Evolutionary conservation across 345 rosid species (phyloP), one percentile per base, ranked within the genome.

Genomic region (Noccaea bulbosa): DNA sequence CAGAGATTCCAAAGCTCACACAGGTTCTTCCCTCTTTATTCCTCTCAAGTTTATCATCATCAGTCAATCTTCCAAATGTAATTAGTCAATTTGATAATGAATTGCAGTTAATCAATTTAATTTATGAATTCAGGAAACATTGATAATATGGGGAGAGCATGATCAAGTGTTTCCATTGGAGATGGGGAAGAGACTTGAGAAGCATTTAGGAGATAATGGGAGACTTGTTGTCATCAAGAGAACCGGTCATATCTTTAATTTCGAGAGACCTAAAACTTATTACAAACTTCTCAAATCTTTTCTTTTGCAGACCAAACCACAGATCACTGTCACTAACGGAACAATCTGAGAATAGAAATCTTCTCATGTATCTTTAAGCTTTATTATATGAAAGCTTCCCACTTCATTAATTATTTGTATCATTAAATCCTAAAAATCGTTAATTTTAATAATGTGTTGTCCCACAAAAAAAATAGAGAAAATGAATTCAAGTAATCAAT

Each of bases 91-190:
- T n/a, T 7, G 2, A 8, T 24, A 1, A 24, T 3, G 27, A 24
- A 24, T 24, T 24, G 27, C 2, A 24, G 2, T 24, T 24, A 24
- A 24, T 24, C 30, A 27, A 0, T 27, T 5, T 16, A 4, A 51
- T 54, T 34, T 34, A 7, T n/a, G 15, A 15, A 47, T 63, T 73
- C 81, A 90, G 96, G 91, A 84, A 11, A 82, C 93, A 15, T 40
- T 86, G 82, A 84, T 90, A 14, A 39, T 88, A 11, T 88, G 98
- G 98, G 98, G 95, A 74, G 89, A 93, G 65, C 62, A 84, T 39
- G 98, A 90, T 69, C 82, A 81, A 38, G 69, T 90, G 44, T 90
- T 88, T 4, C 92, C 92, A 8, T 8, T 90, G 59, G 93, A 78
- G 56, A 72, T 90, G 80, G 97, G 83, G 1, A 56, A 79, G 77